Evolutionary conservation across 805 yeast genomes (phyloP), one percentile per base, ranked within the genome.

Genomic region (Pichia insulana): DNA sequence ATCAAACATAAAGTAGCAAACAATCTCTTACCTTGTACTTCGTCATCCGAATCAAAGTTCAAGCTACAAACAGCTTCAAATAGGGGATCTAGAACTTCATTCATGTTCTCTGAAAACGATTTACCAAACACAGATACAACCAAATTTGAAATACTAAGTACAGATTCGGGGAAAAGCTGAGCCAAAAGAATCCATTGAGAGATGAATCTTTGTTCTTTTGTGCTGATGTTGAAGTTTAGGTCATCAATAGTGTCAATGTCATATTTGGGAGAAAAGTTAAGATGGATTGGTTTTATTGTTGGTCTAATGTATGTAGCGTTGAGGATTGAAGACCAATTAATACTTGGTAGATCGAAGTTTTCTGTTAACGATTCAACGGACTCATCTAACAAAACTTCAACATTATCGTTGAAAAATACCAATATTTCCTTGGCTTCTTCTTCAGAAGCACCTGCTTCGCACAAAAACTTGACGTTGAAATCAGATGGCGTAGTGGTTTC

Each of bases 1-100:
- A 72, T 66, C 20, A 74, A 54, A 22, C 65, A 63, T 5, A 72
- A 53, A 48, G 71, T 57, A 1, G 72, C 59, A 0, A 75, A 63
- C 3, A 73, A 51, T 15, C 55, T 54, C 7, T 57, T 50, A 2
- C 33, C 36, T n/a, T 45, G 39, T 2, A 53, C 53, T 2, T 51
- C 45, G 11, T 58, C 53, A 1, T 51, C 52, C 2, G 42, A 27
- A 1, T 37, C 42, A 16, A 65, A 47, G 16, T 62, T 60, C 36
- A 69, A 70, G 0, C 67, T 58, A 26, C 54, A 54, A 4, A 68
- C 51, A 31, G 53, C 57, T 32, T 59, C 64, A 15, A 65, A 49
- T 10, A 71, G 62, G 7, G 66, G 61, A 2, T 57, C 56, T 20
- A 73, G 44, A 8, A 71, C 58, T 18, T 62, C 64, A 2, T 58